Base-by-base conservation (phyloP, 2,329 filamentous ascomycete genomes). In the Epichloe hybrida region DNA sequence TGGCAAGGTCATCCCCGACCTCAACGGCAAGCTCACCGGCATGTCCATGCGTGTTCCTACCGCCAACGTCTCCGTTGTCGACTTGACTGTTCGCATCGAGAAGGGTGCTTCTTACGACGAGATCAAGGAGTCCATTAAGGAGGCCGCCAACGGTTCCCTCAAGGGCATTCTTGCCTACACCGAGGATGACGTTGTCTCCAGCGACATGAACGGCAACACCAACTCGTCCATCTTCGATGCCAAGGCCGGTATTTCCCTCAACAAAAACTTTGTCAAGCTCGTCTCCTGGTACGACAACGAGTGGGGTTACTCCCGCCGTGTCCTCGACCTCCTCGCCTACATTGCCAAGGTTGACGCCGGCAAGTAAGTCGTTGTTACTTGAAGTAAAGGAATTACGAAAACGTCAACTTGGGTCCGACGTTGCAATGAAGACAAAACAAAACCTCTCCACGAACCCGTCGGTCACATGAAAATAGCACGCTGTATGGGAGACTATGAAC, bases 31-130 rank as follows among this genome's bases (percentile, higher is more conserved):
- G 85, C 88, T 97, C 61, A 98, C 93, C 61, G 93, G 93, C 77
- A 97, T 98, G 93, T 81, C 93, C 66, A 93, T 98, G 86, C 93
- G 93, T 86, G 91, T 98, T 54, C 93, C 93, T 62, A 97, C 93
- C 62, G 74, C 88, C 80, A 97, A 98, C 80, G 93, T 98, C 72
- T 98, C 93, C 64, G 93, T 97, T 72, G 93, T 98, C 68, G 93
- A 98, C 75, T 76, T 98, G 70, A 98, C 93, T 66, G 82, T 75
- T 81, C 90, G 91, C 66, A 79, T 94, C 63, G 87, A 95, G 83
- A 97, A 96, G 85, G 74, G 73, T 64, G 90, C 87, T 65, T 71
- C 71, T 61, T 93, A 93, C 73, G 89, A 95, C 53, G 76, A 94
- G 72, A 97, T 98, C 84, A 97, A 96, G 84, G 71, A 76, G 57